These are phyloP conservation scores for Aechmea fasciata DNA, from an alignment of 176 grass and related monocot species.

Conservation along the genomic window DNA sequence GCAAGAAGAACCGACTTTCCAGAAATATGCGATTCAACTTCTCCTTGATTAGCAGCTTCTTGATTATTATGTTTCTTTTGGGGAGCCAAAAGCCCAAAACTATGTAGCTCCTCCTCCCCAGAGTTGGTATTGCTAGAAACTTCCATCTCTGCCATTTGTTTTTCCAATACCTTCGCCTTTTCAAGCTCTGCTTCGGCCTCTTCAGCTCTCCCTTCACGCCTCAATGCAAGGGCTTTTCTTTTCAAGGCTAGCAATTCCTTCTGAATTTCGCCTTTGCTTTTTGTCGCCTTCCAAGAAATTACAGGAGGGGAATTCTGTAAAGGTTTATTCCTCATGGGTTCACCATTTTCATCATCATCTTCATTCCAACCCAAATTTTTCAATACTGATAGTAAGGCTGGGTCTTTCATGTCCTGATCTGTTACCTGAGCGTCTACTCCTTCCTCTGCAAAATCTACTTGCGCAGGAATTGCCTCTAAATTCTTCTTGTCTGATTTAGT, in stretches of 20 bases:
- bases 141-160: constrained; percentile 63
- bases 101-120: constrained; percentile 20
- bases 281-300: constrained; percentile 26
- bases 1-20: background rate
- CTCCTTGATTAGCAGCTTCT: constrained; percentile 7
- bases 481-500: constrained; percentile 20
- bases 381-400: constrained; percentile 58
- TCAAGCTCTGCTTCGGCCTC: constrained; percentile 80
- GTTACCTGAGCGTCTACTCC: constrained; percentile 54
- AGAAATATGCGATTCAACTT: background rate
- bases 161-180: constrained; percentile 71
- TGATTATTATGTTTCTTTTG: constrained; percentile 17
- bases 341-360: constrained; percentile 25
- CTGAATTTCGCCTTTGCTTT: constrained; percentile 68
- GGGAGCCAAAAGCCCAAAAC: constrained; percentile 7
- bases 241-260: constrained; percentile 79
- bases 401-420: constrained; percentile 77
- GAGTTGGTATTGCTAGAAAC: constrained; percentile 2
- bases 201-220: constrained; percentile 53
- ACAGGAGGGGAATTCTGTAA: background rate
- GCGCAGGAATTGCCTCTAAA: background rate
- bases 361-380: constrained; percentile 81
- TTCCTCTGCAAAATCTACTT: constrained; percentile 48
- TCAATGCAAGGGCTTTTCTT: constrained; percentile 72
- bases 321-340: background rate